A percentile compares a stretch with the other conserved stretches of the same genome.
These are phyloP conservation scores for Forsythia viridissima DNA, from an alignment of 257 asterid genomes.

Conservation along the genomic window DNA sequence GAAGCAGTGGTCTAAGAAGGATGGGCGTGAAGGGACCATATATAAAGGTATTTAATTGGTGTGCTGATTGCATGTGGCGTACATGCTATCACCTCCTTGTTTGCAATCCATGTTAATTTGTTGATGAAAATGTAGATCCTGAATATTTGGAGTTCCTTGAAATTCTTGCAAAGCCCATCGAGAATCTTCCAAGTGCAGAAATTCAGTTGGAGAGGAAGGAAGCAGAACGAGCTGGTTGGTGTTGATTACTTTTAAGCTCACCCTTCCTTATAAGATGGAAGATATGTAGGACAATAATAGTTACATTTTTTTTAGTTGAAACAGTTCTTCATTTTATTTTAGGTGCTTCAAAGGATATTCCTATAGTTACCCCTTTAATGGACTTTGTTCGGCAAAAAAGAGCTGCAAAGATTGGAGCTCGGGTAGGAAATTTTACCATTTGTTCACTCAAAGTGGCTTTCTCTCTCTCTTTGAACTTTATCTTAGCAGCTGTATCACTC, in stretches of 20 bases:
- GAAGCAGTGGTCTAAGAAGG: conserved; percentile 83
- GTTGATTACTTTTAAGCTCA: conserved; percentile 16
- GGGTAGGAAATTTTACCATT: conserved; percentile 54
- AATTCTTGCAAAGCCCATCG: conserved; percentile 82
- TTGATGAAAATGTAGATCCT: conserved; percentile 75
- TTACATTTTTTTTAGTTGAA: conserved; percentile 23
- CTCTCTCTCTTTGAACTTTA: conserved; percentile 12
- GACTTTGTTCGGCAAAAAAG: conserved; percentile 91
- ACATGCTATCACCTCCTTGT: conserved; percentile 24
- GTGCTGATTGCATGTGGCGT: conserved; percentile 30
- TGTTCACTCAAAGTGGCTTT: conserved; percentile 17
- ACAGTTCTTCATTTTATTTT: conserved; percentile 27
- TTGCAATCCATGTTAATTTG: conserved; percentile 35
- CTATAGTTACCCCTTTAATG: conserved; percentile 89
- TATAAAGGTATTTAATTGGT: conserved; percentile 64
- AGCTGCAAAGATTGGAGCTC: conserved; percentile 87
- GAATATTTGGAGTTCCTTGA: conserved; percentile 99
- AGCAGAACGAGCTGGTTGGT: conserved; percentile 96
- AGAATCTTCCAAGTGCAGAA: conserved; percentile 99
- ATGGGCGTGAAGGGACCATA: conserved; percentile 94
- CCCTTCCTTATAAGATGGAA: conserved; percentile 1
- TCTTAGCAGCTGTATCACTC: conserved; percentile 13
- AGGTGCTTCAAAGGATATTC: conserved; percentile 87
- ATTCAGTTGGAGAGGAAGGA: conserved; percentile 96
- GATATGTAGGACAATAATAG: conserved; percentile 8